phyloP scores from a whole-genome alignment of 257 asterid genomes.

The Nicotiana tabacum region DNA sequence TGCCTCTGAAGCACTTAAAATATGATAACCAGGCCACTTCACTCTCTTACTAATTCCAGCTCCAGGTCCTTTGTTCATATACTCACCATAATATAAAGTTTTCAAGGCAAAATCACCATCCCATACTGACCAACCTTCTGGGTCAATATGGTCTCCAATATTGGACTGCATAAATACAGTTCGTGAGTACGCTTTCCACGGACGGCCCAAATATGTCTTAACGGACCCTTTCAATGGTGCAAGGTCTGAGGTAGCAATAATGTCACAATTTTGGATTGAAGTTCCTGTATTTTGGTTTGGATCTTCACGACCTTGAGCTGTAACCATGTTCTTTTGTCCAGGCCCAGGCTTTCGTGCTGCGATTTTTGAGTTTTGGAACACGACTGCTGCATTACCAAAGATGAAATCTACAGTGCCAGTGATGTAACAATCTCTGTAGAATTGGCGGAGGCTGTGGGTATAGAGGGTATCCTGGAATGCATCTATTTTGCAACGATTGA shows the following conservation, averaged over 20 bases:
- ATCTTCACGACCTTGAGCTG: conserved; percentile 53
- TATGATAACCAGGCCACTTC: conserved; percentile 13
- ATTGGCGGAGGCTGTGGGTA: conserved; percentile 46
- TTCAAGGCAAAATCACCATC: conserved; percentile 16
- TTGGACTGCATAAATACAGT: conserved; percentile 21
- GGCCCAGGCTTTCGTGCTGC: conserved; percentile 34
- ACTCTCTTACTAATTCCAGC: conserved; percentile 14
- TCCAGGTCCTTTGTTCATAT: conserved; percentile 20
- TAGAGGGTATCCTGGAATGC: conserved; percentile 57
- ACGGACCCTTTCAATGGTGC: conserved; percentile 7
- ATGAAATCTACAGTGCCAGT: conserved; percentile 57
- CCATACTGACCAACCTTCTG: conserved; percentile 22
- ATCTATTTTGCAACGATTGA: conserved; percentile 32
- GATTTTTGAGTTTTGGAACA: conserved; percentile 36
- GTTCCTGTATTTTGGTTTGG: conserved; percentile 34
- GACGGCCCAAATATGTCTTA: conserved; percentile 20
- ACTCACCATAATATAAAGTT: conserved; percentile 21
- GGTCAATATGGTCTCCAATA: conserved; percentile 17
- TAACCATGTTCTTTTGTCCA: conserved; percentile 34
- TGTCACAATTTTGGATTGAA: conserved; percentile 31
- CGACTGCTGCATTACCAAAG: conserved; percentile 43
- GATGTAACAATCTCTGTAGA: conserved; percentile 47
- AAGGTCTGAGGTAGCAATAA: conserved; percentile 17
- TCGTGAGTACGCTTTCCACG: conserved; percentile 26
- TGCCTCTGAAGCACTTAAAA: conserved; percentile 6